phyloP scores from a whole-genome alignment of 148 eudicot species.

The Nepenthes gracilis region DNA sequence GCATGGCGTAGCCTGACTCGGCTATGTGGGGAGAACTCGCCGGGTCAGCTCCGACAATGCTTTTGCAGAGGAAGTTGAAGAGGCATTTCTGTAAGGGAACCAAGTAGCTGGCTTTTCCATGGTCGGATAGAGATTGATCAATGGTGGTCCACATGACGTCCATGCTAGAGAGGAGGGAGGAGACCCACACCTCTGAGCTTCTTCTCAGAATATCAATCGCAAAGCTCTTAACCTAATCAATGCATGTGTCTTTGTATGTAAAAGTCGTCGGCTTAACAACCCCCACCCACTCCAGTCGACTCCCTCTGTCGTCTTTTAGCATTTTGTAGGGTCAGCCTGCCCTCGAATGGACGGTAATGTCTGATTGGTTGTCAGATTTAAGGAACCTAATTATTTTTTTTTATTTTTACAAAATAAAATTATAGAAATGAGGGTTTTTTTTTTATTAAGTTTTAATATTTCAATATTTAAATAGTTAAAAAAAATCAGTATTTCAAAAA shows the following conservation, averaged over 20 bases:
- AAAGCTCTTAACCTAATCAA: constrained; percentile 45
- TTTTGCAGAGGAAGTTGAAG: constrained; percentile 47
- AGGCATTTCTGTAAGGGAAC: constrained; percentile 52
- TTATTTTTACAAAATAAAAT: too few species aligned
- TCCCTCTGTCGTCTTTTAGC: too few species aligned
- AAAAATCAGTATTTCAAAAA: too few species aligned
- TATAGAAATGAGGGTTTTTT: too few species aligned
- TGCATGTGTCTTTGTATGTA: neutral
- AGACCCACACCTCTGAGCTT: constrained; percentile 58
- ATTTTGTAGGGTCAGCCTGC: too few species aligned
- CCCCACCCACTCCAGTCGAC: too few species aligned
- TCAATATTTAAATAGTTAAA: too few species aligned
- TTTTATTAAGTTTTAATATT: too few species aligned
- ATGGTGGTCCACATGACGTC: constrained; percentile 69
- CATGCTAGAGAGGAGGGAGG: constrained; percentile 41
- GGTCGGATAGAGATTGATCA: constrained; percentile 36
- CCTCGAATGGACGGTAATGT: too few species aligned
- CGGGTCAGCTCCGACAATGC: constrained; percentile 52
- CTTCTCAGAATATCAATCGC: constrained; percentile 57
- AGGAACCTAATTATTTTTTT: too few species aligned
- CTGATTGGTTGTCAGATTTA: too few species aligned
- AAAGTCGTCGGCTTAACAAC: too few species aligned
- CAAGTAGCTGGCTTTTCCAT: constrained; percentile 19
- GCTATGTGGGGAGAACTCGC: constrained; percentile 39
- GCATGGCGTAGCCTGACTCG: constrained; percentile 33